phyloP scores from a whole-genome alignment of 2,329 filamentous ascomycete genomes.

The Apiospora rasikravindrae region DNA sequence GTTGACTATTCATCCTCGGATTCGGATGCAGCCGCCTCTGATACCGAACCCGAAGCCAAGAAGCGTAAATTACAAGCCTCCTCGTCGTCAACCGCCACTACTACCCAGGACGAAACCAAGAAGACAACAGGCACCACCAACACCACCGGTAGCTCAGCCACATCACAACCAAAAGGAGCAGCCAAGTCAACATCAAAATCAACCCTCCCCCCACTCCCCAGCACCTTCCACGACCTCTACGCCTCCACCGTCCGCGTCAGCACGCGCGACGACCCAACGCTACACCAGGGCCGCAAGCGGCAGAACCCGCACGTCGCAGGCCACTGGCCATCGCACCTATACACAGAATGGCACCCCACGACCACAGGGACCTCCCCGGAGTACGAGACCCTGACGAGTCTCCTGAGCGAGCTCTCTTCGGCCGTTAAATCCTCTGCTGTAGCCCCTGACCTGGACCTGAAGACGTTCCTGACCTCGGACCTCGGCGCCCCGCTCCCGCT shows the following conservation, averaged over 20 bases:
- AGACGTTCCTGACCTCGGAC: conserved; percentile 77
- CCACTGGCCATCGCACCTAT: conserved; percentile 92
- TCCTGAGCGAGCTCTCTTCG: conserved; percentile 46
- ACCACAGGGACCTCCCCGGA: conserved; percentile 44
- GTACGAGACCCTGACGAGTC: conserved; percentile 49
- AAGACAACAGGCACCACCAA: not conserved
- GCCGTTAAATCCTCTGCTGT: conserved; percentile 33
- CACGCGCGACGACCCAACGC: conserved; percentile 77
- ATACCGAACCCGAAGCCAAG: not conserved
- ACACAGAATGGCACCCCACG: conserved; percentile 75
- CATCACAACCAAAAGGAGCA: not conserved
- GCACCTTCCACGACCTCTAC: conserved; percentile 87
- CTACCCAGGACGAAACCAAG: not conserved
- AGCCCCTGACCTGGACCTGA: conserved; percentile 49
- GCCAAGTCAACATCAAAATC: not conserved
- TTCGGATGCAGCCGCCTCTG: not conserved
- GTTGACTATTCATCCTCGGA: conserved; percentile 15
- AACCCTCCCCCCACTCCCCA: conserved; percentile 73
- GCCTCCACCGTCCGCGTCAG: conserved; percentile 79
- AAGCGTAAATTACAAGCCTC: not conserved
- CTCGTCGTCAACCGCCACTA: not conserved
- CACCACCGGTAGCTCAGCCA: not conserved
- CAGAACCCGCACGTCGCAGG: conserved; percentile 83
- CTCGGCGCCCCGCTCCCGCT: conserved; percentile 79
- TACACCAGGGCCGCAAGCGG: conserved; percentile 86